Evolutionary conservation across 2,329 filamentous ascomycete species (phyloP), one percentile per base, ranked within the genome.

Genomic region (Colletotrichum australisinense): DNA sequence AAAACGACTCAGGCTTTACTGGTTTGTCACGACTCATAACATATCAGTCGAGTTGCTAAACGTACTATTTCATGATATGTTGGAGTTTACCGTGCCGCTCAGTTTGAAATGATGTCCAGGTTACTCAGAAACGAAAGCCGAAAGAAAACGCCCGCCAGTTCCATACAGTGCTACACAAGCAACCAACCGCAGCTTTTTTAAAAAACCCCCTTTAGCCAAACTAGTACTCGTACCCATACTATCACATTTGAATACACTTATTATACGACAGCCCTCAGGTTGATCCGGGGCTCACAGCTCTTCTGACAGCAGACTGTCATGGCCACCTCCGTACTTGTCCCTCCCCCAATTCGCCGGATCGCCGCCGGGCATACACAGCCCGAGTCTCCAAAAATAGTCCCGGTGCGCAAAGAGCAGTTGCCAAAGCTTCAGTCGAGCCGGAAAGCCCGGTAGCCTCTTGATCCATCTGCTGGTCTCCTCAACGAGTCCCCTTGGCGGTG

Each of bases 381-480:
- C 97, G 66, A 99, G 83, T 69, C 97, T 89, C 94, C 95, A 97
- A 83, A 99, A 98, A 82, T 99, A 99, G 84, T 99, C 97, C 52
- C 97, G 87, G 84, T 99, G 97, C 1, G 95, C 94, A 82, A 97
- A 97, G 79, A 98, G 93, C 8, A 98, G 85, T 83, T 98, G 91
- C 95, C 96, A 98, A n/a, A 97, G 88, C 81, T 93, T 94, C 78
- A 95, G 81, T 82, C 89, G 82, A 78, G 76, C 88, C 80, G 78
- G 92, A 82, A 85, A 89, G 87, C 83, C 92, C 16, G 92, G 69
- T 8, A 73, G 67, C 42, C 69, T 64, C 46, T 69, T 91, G 0
- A 93, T 87, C 19, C 88, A 82, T 73, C 76, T 73, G 57, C 26
- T 58, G 42, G 8, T n/a, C 42, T 49, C 19, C 24, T 35, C 66